Base-by-base conservation (phyloP, 2,329 filamentous ascomycete species). In the Xylogone sp. region DNA sequence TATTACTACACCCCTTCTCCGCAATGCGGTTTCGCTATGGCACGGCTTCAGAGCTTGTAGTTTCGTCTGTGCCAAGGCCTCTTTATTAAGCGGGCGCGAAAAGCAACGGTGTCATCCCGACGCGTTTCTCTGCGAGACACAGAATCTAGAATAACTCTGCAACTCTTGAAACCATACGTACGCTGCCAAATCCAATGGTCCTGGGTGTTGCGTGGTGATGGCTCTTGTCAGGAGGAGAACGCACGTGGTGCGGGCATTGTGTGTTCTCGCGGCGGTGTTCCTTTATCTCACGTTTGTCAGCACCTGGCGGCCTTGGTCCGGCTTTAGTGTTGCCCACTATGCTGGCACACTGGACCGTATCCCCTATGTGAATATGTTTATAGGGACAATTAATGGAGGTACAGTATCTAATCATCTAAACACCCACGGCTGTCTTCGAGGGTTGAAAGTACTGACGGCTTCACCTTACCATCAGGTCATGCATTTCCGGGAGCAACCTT, bases 401-500 rank as follows among this genome's bases (percentile, higher is more conserved):
- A 39, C n/a, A n/a, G n/a, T n/a, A n/a, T n/a, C n/a, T n/a, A n/a
- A n/a, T n/a, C n/a, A n/a, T n/a, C n/a, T n/a, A 39, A 5, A 13
- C n/a, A 77, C 34, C n/a, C 13, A 18, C n/a, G 8, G 13, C n/a
- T 39, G 4, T 39, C n/a, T 16, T 5, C 34, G 34, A 39, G 8
- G 13, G n/a, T 39, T 16, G n/a, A 39, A 16, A 39, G n/a, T 13
- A 16, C 34, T 39, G n/a, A 39, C 34, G 5, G 34, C 34, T 39
- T 39, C n/a, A n/a, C n/a, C n/a, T n/a, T n/a, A n/a, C n/a, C n/a
- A n/a, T n/a, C 13, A 39, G 34, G 77, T 4, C 77, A 81, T 62
- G 79, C 80, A 29, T 82, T 82, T 49, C 71, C 77, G 1, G 78
- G 78, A 6, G 78, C 77, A 10, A 77, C 75, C 2, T 60, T 76